Percentiles rank a stretch among this genome's conserved stretches.
These are phyloP conservation scores for Epichloe gansuensis DNA, from an alignment of 2,329 filamentous ascomycete genomes.

Conservation along the genomic window DNA sequence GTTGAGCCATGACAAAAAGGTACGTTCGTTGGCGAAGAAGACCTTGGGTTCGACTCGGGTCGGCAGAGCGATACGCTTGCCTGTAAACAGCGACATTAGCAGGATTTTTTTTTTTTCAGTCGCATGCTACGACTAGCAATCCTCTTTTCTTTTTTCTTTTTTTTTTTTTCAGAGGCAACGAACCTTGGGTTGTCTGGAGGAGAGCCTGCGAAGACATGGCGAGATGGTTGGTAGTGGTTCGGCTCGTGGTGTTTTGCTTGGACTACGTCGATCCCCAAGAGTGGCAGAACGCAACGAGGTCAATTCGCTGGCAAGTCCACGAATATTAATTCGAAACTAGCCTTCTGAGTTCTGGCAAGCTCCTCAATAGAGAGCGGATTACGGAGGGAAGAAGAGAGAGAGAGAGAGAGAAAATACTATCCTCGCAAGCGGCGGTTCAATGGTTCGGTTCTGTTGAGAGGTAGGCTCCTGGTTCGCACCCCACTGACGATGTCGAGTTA, in stretches of 20 bases:
- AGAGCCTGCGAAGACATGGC: slow-evolving; percentile 93
- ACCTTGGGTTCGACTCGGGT: slow-evolving; percentile 98
- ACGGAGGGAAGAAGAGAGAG: background rate
- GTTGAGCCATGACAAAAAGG: slow-evolving; percentile 98
- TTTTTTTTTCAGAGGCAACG: background rate
- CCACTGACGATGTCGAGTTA: background rate
- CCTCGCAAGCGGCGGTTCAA: background rate
- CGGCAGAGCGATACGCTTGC: slow-evolving; percentile 95
- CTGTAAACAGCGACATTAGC: slow-evolving; percentile 32
- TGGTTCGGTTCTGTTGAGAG: background rate
- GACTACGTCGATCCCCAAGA: too few relatives aligned
- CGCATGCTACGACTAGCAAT: background rate
- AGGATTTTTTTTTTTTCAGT: background rate
- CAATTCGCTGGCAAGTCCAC: background rate
- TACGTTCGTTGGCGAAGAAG: slow-evolving; percentile 99
- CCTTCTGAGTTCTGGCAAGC: too few relatives aligned
- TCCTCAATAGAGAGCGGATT: too few relatives aligned
- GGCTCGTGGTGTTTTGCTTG: background rate
- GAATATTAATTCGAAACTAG: background rate
- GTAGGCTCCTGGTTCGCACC: too few relatives aligned
- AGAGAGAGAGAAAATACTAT: background rate
- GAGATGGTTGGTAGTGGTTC: slow-evolving; percentile 6
- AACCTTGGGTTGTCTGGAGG: slow-evolving; percentile 85
- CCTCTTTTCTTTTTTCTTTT: background rate
- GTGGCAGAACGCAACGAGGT: background rate